A percentile compares a stretch with the other conserved stretches of the same genome.
Conservation (phyloP, 805 yeast species). For the Myxozyma vanderwaltii region DNA sequence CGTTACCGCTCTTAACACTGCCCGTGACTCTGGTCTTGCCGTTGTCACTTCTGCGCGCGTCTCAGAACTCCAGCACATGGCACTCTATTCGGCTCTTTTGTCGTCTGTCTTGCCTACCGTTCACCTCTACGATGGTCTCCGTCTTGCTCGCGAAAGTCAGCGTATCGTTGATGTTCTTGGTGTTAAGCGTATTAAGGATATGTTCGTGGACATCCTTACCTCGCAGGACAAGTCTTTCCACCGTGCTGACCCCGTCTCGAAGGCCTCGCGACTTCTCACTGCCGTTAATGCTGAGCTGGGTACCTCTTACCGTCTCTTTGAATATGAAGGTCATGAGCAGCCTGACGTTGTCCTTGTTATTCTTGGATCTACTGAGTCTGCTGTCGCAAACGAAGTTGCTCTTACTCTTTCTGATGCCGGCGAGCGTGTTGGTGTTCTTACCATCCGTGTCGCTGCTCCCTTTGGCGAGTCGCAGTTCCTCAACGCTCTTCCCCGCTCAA, state of each 20-base stretch:
- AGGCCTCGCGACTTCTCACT: conserved; percentile 43
- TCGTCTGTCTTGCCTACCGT: conserved; percentile 58
- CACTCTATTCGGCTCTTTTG: conserved; percentile 66
- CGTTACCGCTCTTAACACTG: conserved; percentile 59
- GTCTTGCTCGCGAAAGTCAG: conserved; percentile 56
- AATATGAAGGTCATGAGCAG: conserved; percentile 63
- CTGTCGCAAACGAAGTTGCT: conserved; percentile 54
- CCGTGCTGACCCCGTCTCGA: conserved; percentile 26
- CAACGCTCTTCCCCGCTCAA: conserved; percentile 57
- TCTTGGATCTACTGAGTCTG: conserved; percentile 72
- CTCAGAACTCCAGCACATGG: conserved; percentile 65
- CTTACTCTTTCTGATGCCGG: conserved; percentile 42
- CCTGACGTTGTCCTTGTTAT: conserved; percentile 78
- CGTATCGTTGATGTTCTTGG: conserved; percentile 39
- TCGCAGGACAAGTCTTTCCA: conserved; percentile 16
- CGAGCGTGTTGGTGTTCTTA: conserved; percentile 61
- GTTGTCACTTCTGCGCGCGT: conserved; percentile 67
- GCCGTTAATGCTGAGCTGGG: conserved; percentile 59
- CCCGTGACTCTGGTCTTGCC: conserved; percentile 64
- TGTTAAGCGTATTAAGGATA: conserved; percentile 41
- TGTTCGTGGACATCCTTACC: conserved; percentile 28
- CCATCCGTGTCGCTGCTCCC: conserved; percentile 78
- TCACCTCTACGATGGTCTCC: conserved; percentile 79
- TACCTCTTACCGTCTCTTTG: conserved; percentile 60
- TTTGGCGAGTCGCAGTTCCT: conserved; percentile 67